Base-by-base conservation (phyloP, 2,329 filamentous ascomycete species). In the Dactylellina haptotyla region DNA sequence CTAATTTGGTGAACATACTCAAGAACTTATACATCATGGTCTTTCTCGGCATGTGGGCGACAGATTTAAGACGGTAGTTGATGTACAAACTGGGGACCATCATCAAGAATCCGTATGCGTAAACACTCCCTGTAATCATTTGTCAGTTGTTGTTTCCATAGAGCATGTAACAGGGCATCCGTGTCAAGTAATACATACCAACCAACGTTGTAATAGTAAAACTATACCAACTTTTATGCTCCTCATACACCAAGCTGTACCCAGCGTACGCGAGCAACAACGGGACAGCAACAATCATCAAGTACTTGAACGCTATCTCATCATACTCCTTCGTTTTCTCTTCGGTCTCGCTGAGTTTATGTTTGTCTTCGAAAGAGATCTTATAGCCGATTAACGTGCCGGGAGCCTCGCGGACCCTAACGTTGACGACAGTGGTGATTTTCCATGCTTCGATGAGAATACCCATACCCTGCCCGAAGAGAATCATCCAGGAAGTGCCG, bases 251-350 rank as follows among this genome's bases (percentile, higher is more conserved):
- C 61, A 99, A 84, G 28, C 91, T 96, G 86, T 99, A 99, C 74
- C 85, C 85, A 12, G 94, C 95, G 81, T 99, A 99, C 6, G 91
- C 94, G 57, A 91, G 83, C 66, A 99, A 86, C 1, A 99, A 87
- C 14, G 95, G 95, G 4, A 97, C 87, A n/a, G 91, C 93, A 50
- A 92, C 84, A 76, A 93, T 89, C 83, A 97, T 98, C 81, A 99
- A 90, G 83, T 97, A 99, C 80, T 91, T 92, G 88, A 99, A 99
- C 26, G 95, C 95, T 77, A 97, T 96, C 80, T 93, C 88, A 80
- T 99, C 95, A 80, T 99, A 99, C 82, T 99, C 94, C 82, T 99
- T 92, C 48, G 95, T 99, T 86, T 97, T 96, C 81, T 96, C 89
- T 82, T 99, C 95, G 0, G 93, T 97, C 80, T 97, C 93, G 65